These are phyloP conservation scores for Linum lewisii DNA, from an alignment of 345 rosid species.

Conservation along the genomic window DNA sequence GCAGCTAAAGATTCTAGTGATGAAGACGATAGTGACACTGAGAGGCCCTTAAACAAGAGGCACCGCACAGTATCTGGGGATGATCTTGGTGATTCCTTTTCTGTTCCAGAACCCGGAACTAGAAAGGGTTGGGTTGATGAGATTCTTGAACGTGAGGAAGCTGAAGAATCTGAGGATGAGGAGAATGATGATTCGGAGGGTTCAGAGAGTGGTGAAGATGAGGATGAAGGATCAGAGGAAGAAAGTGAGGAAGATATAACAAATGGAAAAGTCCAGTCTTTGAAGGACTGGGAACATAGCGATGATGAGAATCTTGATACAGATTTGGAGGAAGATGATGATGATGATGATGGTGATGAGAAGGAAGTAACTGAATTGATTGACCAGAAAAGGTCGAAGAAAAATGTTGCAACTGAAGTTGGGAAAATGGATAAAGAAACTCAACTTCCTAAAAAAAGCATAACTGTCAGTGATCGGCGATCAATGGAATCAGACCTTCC, in stretches of 20 bases:
- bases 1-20: slow-evolving; percentile 61
- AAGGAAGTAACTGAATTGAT: slow-evolving; percentile 23
- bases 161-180: slow-evolving; percentile 40
- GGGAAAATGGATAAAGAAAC: slow-evolving; percentile 13
- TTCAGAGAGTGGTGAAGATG: slow-evolving; percentile 38
- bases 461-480: slow-evolving; percentile 18
- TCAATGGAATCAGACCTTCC: slow-evolving; percentile 45
- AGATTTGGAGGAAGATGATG: slow-evolving; percentile 47
- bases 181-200: slow-evolving; percentile 53
- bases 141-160: slow-evolving; percentile 56
- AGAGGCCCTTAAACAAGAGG: slow-evolving; percentile 29
- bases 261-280: slow-evolving; percentile 19
- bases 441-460: slow-evolving; percentile 18
- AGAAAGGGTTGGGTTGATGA: slow-evolving; percentile 83
- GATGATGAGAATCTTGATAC: slow-evolving; percentile 59
- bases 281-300: slow-evolving; percentile 89
- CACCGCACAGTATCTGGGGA: slow-evolving; percentile 55
- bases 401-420: slow-evolving; percentile 16
- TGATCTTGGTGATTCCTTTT: slow-evolving; percentile 88
- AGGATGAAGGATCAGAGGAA: slow-evolving; percentile 42
- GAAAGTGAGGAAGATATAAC: slow-evolving; percentile 19
- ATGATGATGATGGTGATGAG: slow-evolving; percentile 26
- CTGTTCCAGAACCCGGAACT: slow-evolving; percentile 43
- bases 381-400: slow-evolving; percentile 28
- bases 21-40: slow-evolving; percentile 51